Base-by-base conservation (phyloP, 345 rosid species). In the Carallia brachiata region DNA sequence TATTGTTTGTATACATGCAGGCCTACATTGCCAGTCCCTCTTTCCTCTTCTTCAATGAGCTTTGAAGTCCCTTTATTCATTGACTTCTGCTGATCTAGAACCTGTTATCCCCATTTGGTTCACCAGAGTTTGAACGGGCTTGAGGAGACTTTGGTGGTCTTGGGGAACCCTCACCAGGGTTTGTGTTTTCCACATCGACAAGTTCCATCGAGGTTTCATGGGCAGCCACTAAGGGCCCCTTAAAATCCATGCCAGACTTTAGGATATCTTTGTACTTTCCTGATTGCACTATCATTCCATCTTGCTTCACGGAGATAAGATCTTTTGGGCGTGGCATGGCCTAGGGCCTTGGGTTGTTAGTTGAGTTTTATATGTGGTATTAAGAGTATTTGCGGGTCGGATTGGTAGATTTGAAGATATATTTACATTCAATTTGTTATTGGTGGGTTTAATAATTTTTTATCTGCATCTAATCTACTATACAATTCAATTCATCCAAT, bases 251-350 rank as follows among this genome's bases (percentile, higher is more conserved):
- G 27, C 89, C 93, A 15, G 84, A 83, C 23, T 40, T 75, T 10
- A 87, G 79, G 58, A 94, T 73, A 63, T 78, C 86, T 16, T 85
- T 69, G 61, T 94, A 94, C 76, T 79, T 90, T 69, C 98, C 98
- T 10, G 95, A 91, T 60, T 94, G 91, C 15, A 90, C 95, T 32
- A 94, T 87, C 83, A 37, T 84, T 48, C 98, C 97, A 31, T 91
- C 97, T 59, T 96, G 87, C 93, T 88, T 94, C 59, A 93, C 98
- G n/a, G n/a, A n/a, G n/a, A n/a, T n/a, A n/a, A n/a, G n/a, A n/a
- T n/a, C n/a, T n/a, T n/a, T n/a, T n/a, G n/a, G n/a, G n/a, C n/a
- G n/a, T n/a, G n/a, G n/a, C n/a, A n/a, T n/a, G n/a, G n/a, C n/a
- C n/a, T n/a, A n/a, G n/a, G n/a, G n/a, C n/a, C n/a, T n/a, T n/a